phyloP scores from a whole-genome alignment of 1,284 basidiomycete genomes.

The Cryptococcus neoformans region DNA sequence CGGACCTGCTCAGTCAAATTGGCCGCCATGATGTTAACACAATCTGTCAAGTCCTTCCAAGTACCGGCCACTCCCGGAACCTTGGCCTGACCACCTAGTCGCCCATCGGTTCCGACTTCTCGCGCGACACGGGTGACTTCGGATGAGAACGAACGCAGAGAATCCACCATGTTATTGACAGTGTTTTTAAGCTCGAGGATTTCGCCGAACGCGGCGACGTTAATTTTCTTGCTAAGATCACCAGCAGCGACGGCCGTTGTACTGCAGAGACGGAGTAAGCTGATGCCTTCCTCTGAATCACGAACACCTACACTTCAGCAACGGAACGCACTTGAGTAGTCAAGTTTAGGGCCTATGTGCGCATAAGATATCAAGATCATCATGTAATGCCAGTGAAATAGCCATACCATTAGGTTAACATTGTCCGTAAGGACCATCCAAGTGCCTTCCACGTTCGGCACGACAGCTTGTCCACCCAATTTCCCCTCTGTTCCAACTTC shows the following conservation, averaged over 20 bases:
- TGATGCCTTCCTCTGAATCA: background rate
- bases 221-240: slow-evolving; percentile 82
- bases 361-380: slow-evolving; percentile 3
- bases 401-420: slow-evolving; percentile 63
- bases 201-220: slow-evolving; percentile 95
- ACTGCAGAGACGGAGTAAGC: slow-evolving; percentile 9
- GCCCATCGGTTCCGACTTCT: slow-evolving; percentile 94
- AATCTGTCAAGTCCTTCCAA: slow-evolving; percentile 95
- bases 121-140: slow-evolving; percentile 74
- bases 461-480: slow-evolving; percentile 87
- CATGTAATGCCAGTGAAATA: too few relatives aligned
- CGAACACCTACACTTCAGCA: slow-evolving; percentile 65
- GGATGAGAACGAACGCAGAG: slow-evolving; percentile 55
- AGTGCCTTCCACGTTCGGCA: slow-evolving; percentile 83
- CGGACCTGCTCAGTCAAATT: slow-evolving; percentile 87
- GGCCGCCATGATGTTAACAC: slow-evolving; percentile 70
- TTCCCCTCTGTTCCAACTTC: slow-evolving; percentile 96
- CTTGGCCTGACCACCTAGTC: slow-evolving; percentile 86
- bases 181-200: slow-evolving; percentile 79
- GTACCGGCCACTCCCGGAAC: slow-evolving; percentile 85
- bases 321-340: slow-evolving; percentile 97
- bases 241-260: slow-evolving; percentile 97
- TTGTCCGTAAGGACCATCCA: slow-evolving; percentile 95
- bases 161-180: slow-evolving; percentile 48
- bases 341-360: slow-evolving; percentile 58